These are phyloP conservation scores for Xylaria digitata DNA, from an alignment of 2,329 filamentous ascomycete species.

Conservation along the genomic window DNA sequence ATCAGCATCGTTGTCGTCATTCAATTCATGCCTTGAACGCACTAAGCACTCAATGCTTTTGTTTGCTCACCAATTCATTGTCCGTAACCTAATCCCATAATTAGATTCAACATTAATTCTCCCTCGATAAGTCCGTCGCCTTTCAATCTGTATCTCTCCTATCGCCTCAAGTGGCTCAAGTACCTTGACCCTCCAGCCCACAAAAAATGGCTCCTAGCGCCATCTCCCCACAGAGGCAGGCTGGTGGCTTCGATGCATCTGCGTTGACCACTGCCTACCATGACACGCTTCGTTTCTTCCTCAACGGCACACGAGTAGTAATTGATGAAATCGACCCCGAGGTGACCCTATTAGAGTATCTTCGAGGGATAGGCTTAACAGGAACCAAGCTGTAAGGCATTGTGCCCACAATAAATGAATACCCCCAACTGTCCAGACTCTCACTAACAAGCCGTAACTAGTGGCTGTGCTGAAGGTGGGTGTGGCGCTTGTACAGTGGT, in stretches of 20 bases:
- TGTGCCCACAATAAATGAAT: constrained; percentile 1
- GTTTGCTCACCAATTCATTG: background rate
- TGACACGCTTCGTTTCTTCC: constrained; percentile 89
- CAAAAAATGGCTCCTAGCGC: constrained; percentile 66
- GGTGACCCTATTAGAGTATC: constrained; percentile 89
- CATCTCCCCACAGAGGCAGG: constrained; percentile 61
- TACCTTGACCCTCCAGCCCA: background rate
- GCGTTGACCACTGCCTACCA: constrained; percentile 81
- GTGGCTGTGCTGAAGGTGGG: constrained; percentile 93
- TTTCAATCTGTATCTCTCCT: background rate
- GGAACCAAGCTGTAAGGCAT: constrained; percentile 83
- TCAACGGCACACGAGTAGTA: constrained; percentile 91
- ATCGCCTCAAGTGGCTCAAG: background rate
- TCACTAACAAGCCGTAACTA: constrained; percentile 45
- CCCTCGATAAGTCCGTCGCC: background rate
- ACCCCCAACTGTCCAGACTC: background rate
- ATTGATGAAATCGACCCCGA: constrained; percentile 92
- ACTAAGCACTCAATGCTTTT: background rate
- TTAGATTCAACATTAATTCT: background rate
- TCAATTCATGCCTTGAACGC: background rate
- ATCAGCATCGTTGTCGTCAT: background rate
- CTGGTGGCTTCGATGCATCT: constrained; percentile 49
- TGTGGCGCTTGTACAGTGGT: constrained; percentile 98
- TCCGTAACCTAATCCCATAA: background rate
- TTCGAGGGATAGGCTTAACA: constrained; percentile 90